Base-by-base conservation (phyloP, 176 grass and related monocot species). In the Tillandsia fasciculata region DNA sequence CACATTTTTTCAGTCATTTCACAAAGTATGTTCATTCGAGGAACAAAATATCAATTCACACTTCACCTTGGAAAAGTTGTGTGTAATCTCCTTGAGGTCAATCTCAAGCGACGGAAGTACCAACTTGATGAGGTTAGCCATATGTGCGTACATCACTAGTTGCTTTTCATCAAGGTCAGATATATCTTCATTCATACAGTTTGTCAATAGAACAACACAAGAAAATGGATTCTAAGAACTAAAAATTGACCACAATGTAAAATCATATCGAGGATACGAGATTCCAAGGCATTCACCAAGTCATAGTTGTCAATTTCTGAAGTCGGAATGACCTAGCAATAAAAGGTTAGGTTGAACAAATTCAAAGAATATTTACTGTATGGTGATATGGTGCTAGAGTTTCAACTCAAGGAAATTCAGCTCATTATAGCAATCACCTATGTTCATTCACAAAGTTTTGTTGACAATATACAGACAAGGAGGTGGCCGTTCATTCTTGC, bases 41-140 rank as follows among this genome's bases (percentile, higher is more conserved):
- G 9, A 9, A 23, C 13, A 61, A 20, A 61, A 64, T 49, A 76
- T 42, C 33, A 42, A 42, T 51, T 9, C 9, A 4, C 48, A 53
- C 49, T 76, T 87, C 81, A 92, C 88, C 92, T 96, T 92, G 6
- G 88, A 96, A 73, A 96, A 96, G 18, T 79, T 83, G 63, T 89
- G 76, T 72, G 88, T 50, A 17, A 85, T 87, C 68, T 96, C 93
- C 69, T 85, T 90, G 27, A 96, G 70, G 70, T 96, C 83, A 70
- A 96, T 72, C 51, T 90, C 63, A 61, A 90, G 8, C 1, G 64
- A 89, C 74, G 93, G 89, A 78, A 96, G 79, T 24, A 92, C 76
- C 53, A 92, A 71, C 13, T 80, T 86, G 58, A 90, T 83, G 58
- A 96, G 86, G 81, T 89, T 96, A 65, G 93, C 88, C 89, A 96